These are phyloP conservation scores for Tetragonia tetragonoides DNA, from an alignment of 148 eudicot genomes.

Conservation along the genomic window DNA sequence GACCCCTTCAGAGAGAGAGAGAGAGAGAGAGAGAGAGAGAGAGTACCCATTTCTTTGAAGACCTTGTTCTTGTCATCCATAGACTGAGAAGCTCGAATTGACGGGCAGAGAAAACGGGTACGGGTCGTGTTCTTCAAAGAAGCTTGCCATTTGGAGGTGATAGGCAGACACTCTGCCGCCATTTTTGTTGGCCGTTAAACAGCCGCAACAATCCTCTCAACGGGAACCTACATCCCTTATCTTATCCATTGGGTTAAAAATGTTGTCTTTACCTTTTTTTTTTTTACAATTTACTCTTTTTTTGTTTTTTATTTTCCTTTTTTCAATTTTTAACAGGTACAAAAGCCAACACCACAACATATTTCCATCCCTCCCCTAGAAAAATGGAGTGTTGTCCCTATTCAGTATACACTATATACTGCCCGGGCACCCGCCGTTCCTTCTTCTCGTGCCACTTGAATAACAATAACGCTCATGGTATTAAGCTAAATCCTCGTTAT, in stretches of 20 bases:
- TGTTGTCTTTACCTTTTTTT: neutral
- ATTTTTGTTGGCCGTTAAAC: constrained; percentile 15
- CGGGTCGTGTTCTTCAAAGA: constrained; percentile 20
- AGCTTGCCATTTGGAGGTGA: constrained; percentile 29
- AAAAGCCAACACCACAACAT: too few species aligned
- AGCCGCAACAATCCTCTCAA: neutral
- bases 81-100: constrained; percentile 61
- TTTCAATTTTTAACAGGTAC: neutral
- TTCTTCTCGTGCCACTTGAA: too few species aligned
- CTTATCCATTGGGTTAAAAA: neutral
- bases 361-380: too few species aligned
- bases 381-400: too few species aligned
- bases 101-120: constrained; percentile 17
- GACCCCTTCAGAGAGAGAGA: neutral
- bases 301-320: neutral
- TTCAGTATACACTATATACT: too few species aligned
- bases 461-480: too few species aligned
- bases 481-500: too few species aligned
- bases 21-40: constrained; percentile 10
- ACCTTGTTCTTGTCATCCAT: constrained; percentile 54
- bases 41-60: constrained; percentile 69
- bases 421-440: too few species aligned
- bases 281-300: neutral
- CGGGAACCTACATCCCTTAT: neutral
- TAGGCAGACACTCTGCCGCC: constrained; percentile 29